Conservation (phyloP, 2,329 filamentous ascomycete genomes). For the Pseudocercospora musae region DNA sequence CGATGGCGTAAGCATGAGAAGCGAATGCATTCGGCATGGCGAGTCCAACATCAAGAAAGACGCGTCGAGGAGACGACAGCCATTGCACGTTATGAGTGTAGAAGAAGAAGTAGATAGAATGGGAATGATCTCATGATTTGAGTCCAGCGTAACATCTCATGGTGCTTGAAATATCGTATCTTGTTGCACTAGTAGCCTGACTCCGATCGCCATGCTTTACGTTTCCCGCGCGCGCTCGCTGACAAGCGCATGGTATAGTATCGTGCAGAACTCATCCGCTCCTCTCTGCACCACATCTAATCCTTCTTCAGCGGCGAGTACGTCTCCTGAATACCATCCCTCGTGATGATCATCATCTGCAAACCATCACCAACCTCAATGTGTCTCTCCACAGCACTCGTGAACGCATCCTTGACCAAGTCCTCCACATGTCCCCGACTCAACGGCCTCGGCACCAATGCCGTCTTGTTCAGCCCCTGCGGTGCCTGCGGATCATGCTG, state of each 20-base stretch:
- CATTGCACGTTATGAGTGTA: neutral
- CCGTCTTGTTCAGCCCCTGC: conserved; percentile 73
- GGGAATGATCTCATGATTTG: neutral
- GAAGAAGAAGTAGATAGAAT: neutral
- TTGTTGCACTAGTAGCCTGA: neutral
- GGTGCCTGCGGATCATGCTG: conserved; percentile 89
- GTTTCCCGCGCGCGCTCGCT: neutral
- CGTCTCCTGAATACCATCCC: conserved; percentile 81
- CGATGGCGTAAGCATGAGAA: no score
- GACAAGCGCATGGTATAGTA: conserved; percentile 4
- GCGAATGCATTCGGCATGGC: neutral
- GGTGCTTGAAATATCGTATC: neutral
- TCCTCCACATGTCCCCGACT: conserved; percentile 72
- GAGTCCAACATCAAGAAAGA: neutral
- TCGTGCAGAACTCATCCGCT: conserved; percentile 10
- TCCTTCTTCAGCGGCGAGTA: conserved; percentile 85
- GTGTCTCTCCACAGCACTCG: conserved; percentile 95
- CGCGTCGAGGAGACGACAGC: neutral
- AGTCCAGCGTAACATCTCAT: neutral
- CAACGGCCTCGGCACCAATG: conserved; percentile 66
- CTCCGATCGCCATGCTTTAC: conserved; percentile 18
- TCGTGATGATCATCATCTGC: conserved; percentile 92
- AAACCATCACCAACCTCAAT: conserved; percentile 97
- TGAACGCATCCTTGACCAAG: conserved; percentile 94
- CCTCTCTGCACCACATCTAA: conserved; percentile 40